These are phyloP conservation scores for Botrytis pseudocinerea DNA, from an alignment of 2,329 filamentous ascomycete species.

Conservation along the genomic window DNA sequence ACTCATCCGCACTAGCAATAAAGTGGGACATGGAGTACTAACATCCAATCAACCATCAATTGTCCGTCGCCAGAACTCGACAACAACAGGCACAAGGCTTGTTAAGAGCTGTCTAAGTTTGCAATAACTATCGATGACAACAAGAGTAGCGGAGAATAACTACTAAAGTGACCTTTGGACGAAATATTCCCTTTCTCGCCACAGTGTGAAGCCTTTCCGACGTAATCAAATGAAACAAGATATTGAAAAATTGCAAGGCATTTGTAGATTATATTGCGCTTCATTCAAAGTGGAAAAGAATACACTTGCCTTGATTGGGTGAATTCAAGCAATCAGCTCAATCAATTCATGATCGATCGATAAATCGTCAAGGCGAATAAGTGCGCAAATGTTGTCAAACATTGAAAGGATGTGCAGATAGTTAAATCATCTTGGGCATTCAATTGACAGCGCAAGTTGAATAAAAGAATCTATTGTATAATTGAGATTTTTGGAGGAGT, in stretches of 20 bases:
- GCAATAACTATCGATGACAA: not conserved
- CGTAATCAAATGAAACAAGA: not conserved
- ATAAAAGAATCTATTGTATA: not conserved
- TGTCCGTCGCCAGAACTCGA: too few species aligned
- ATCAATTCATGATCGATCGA: not conserved
- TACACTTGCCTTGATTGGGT: not conserved
- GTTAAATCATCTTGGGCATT: not conserved
- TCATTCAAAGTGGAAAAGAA: not conserved
- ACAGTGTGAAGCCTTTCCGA: too few species aligned
- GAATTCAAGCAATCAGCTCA: not conserved
- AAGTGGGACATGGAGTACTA: not conserved
- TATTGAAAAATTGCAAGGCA: too few species aligned
- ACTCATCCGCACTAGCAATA: not conserved
- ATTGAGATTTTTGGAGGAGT: not conserved
- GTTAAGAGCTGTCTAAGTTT: too few species aligned
- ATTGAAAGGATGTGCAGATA: not conserved
- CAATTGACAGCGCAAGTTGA: not conserved
- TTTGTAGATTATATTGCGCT: not conserved
- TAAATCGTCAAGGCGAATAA: not conserved
- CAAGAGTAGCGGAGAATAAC: not conserved
- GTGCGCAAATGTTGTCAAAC: not conserved
- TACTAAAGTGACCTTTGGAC: not conserved
- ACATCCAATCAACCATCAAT: not conserved
- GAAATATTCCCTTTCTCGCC: not conserved
- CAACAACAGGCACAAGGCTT: fast-evolving